Evolutionary conservation across 805 yeast genomes (phyloP), one percentile per base, ranked within the genome.

Genomic region (Saturnispora kantuleensis): DNA sequence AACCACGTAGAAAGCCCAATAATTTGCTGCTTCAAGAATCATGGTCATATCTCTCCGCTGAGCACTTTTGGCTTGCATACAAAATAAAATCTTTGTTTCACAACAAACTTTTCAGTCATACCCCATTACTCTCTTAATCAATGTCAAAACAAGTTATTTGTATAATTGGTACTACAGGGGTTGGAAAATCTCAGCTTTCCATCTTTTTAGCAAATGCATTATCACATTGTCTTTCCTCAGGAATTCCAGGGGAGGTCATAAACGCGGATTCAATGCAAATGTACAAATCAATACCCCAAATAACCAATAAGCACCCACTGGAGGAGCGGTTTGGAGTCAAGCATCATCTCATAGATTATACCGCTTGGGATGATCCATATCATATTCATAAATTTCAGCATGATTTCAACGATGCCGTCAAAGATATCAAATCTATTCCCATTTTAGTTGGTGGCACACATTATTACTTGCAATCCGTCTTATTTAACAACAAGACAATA

Each of bases 181-280:
- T 88, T 10, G 98, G 98, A 0, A 90, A 90, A 58, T 89, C 97
- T 0, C 87, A 85, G 71, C 73, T 84, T 48, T 75, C 86, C 38
- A 77, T 87, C 2, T 90, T 87, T 48, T 60, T 93, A 16, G 96
- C 97, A 10, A 70, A 75, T 52, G 71, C 71, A 26, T 72, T 83
- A 42, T 74, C 26, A 21, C 26, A 21, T 21, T 21, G 26, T 21
- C 6, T 21, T 21, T 21, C 6, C 26, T 6, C 26, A 2, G 26
- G 26, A 21, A 21, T 7, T 21, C 26, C 80, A 56, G 97, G 97
- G 16, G 97, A 93, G 58, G 71, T 93, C 50, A 84, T 93, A 50
- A 93, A 93, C 62, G 96, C 95, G 0, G 98, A 93, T 59, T 87
- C 97, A 1, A 89, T 93, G 97, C 98, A 93, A 63, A 84, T 93